Base-by-base conservation (phyloP, 2,329 filamentous ascomycete genomes). In the Claviceps spartinae region DNA sequence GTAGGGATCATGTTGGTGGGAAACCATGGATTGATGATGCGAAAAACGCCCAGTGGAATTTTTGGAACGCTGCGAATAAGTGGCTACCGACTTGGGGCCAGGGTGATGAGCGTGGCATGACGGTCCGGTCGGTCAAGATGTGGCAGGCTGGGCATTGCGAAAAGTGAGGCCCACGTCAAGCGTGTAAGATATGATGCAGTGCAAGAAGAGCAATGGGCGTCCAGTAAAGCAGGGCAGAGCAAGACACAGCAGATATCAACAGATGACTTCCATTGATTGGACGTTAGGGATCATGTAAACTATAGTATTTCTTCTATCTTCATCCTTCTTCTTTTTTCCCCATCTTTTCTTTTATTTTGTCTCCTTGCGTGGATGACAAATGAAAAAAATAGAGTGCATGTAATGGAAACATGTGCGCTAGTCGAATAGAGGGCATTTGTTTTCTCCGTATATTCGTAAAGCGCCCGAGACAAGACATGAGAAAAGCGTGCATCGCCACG, bases 1-100 rank as follows among this genome's bases (percentile, higher is more conserved):
- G 13, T 5, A 70, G 65, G 50, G 73, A 76, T 55, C 63, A 67
- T 5, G 55, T 68, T 13, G 71, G 67, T 18, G 61, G 61, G 37
- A 76, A 76, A 59, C 72, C 73, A 0, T 76, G 72, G 72, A 65
- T 68, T 22, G 71, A 76, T 57, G 63, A 58, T 16, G 63, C 67
- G 22, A 63, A 63, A 4, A 69, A 65, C 36, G 65, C 69, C 0
- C 62, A 63, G 52, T 63, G 61, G 55, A 67, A 69, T 13, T 76
- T 76, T 56, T 74, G 67, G 69, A 62, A 63, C 30, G 68, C 67
- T 2, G 60, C 61, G 24, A 57, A 59, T 52, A 53, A 63, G 37
- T 77, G 74, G 72, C 63, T 70, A 16, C 69, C 70, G 2, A 75
- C 70, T n/a, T 76, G 74, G 74, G 68, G 67, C 9, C 59, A 66